Conservation (phyloP, 1,284 basidiomycete species). For the Schizophyllum commune region DNA sequence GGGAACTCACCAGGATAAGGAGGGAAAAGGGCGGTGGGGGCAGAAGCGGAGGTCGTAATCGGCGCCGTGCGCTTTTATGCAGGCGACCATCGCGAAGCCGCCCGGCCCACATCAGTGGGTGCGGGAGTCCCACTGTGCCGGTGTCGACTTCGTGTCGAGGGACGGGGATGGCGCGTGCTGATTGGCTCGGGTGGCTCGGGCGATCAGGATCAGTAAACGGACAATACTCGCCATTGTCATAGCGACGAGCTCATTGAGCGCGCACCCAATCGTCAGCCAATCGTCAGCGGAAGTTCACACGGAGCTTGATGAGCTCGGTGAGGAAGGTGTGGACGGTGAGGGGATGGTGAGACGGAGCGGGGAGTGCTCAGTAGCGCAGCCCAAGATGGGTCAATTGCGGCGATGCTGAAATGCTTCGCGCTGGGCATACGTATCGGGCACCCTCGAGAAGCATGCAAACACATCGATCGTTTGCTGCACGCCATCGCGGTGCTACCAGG, state of each 20-base stretch:
- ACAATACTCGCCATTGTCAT: conserved; percentile 6
- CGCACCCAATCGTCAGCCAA: background rate
- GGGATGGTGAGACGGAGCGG: too few species aligned
- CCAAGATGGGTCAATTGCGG: too few species aligned
- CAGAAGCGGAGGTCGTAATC: background rate
- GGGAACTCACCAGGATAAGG: background rate
- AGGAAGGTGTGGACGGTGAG: too few species aligned
- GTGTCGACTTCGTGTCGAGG: background rate
- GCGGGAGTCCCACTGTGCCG: background rate
- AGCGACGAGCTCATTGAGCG: background rate
- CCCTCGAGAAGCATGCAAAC: too few species aligned
- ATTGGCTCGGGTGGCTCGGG: background rate
- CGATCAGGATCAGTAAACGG: background rate
- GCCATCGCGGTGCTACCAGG: too few species aligned
- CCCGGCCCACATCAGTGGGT: background rate
- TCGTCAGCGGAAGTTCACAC: background rate
- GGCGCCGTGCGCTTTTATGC: background rate
- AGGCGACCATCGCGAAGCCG: background rate
- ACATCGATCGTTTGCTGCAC: too few species aligned
- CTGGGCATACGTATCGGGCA: too few species aligned
- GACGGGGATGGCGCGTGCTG: background rate
- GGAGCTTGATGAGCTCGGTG: background rate
- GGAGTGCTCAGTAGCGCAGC: too few species aligned
- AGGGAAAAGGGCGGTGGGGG: background rate
- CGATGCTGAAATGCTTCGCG: too few species aligned